Percentiles rank a stretch among this genome's conserved stretches.
phyloP scores from a whole-genome alignment of 2,329 filamentous ascomycete genomes.

The Nemania diffusa region DNA sequence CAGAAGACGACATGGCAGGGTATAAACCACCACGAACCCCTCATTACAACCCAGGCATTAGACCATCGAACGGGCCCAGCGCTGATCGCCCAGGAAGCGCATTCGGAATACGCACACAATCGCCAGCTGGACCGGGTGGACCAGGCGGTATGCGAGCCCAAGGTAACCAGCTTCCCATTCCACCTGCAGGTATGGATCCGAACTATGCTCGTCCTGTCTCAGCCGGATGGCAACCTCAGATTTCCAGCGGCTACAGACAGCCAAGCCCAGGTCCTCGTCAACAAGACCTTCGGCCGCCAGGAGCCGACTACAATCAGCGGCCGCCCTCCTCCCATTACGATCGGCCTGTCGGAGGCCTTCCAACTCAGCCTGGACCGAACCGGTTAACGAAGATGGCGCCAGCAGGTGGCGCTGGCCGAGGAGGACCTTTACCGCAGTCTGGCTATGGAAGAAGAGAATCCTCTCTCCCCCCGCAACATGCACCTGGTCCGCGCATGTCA shows the following conservation, averaged over 20 bases:
- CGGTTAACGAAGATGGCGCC: conserved; percentile 54
- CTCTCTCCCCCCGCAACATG: conserved; percentile 44
- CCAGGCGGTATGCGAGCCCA: conserved; percentile 56
- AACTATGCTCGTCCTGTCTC: conserved; percentile 56
- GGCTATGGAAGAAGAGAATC: conserved; percentile 43
- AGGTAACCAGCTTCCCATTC: conserved; percentile 57
- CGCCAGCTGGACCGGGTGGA: conserved; percentile 42
- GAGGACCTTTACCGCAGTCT: conserved; percentile 42
- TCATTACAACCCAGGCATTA: conserved; percentile 59
- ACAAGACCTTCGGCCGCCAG: conserved; percentile 43
- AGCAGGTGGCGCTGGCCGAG: conserved; percentile 45
- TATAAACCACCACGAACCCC: conserved; percentile 50
- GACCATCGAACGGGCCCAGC: conserved; percentile 59
- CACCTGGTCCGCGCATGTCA: conserved; percentile 50
- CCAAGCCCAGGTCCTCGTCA: conserved; percentile 51
- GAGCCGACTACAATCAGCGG: conserved; percentile 44
- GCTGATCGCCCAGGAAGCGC: conserved; percentile 63
- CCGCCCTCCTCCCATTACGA: conserved; percentile 42
- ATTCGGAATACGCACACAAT: conserved; percentile 64
- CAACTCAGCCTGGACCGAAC: conserved; percentile 50
- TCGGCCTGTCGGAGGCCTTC: conserved; percentile 45
- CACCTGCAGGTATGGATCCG: conserved; percentile 54
- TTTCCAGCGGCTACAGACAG: conserved; percentile 53
- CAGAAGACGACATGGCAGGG: conserved; percentile 60
- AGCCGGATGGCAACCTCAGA: conserved; percentile 58